Conservation (phyloP, 2,329 filamentous ascomycete genomes). For the Zymoseptoria crescenta region DNA sequence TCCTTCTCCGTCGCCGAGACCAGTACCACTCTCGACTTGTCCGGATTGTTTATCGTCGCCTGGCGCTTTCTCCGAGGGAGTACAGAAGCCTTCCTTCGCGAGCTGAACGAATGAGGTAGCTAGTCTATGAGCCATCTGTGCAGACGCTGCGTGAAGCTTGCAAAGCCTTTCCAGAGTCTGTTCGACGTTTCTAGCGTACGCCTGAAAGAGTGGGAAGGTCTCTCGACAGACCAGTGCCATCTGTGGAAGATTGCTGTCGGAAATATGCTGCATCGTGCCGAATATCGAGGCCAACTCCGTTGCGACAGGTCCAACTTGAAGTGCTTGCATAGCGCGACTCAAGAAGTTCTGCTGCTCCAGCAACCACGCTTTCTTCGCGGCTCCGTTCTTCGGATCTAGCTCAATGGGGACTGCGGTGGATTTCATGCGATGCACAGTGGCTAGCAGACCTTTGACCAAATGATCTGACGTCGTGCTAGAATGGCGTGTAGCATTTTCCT, state of each 20-base stretch:
- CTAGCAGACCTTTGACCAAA: not conserved
- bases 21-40: constrained; percentile 83
- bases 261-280: not conserved
- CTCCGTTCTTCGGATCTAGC: constrained; percentile 42
- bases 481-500: not conserved
- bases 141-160: constrained; percentile 60
- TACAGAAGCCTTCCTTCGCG: constrained; percentile 81
- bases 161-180: constrained; percentile 52
- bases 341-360: constrained; percentile 11
- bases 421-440: not conserved
- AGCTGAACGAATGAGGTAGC: constrained; percentile 71
- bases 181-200: constrained; percentile 59
- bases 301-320: not conserved
- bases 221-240: constrained; percentile 2
- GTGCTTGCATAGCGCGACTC: not conserved
- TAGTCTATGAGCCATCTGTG: constrained; percentile 67
- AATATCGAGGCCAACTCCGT: not conserved
- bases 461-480: not conserved
- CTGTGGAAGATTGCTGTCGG: not conserved
- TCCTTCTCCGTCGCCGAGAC: constrained; percentile 88
- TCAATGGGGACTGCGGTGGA: not conserved
- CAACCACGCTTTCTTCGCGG: constrained; percentile 58
- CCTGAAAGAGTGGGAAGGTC: constrained; percentile 61
- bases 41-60: constrained; percentile 44
- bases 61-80: constrained; percentile 66